Base-by-base conservation (phyloP, 768 basidiomycete genomes). In the Trametes meyenii region DNA sequence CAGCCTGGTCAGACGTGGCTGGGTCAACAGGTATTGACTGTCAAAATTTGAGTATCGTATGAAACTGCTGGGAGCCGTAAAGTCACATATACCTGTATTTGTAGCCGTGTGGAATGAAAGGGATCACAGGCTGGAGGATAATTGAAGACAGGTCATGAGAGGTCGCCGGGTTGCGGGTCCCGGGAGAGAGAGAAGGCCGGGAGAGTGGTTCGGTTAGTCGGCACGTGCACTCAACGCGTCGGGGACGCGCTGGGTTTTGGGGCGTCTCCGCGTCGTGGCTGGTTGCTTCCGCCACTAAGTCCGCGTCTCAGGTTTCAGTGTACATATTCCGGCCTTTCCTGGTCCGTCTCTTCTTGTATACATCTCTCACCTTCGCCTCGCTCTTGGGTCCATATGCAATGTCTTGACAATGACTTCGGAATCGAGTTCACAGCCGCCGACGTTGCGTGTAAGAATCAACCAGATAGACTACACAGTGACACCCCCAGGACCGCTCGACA, bases 1-100 rank as follows among this genome's bases (percentile, higher is more conserved):
- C 79, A 77, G 42, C 77, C 87, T 8, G 89, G 89, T 29, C 76
- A 85, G 69, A 84, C 81, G 24, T 96, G 94, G 92, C 73, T 84
- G 33, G 93, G 92, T 2, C 83, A 85, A 61, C 94, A 96, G 70
- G 79, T 84, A 0, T 64, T 96, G 14, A 82, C 83, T 3, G 78
- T 10, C 66, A 66, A 59, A 58, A 57, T 63, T 35, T 63, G 57
- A 63, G 13, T 23, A 36, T 12, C 14, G 6, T 1, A 39, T 35
- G 36, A 29, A 3, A 23, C 2, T 35, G 16, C 39, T 38, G 36
- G 38, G 21, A 52, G 44, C 48, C 50, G 45, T 13, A 40, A 44
- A 53, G 51, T 21, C 14, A 21, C 49, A 35, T 53, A 46, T 21
- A 51, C 44, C 23, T 58, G 62, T 58, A 55, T 24, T 2, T 52